A percentile compares a stretch with the other conserved stretches of the same genome.
These are phyloP conservation scores for Talaromyces sp. DNA, from an alignment of 2,329 filamentous ascomycete genomes.

Conservation along the genomic window DNA sequence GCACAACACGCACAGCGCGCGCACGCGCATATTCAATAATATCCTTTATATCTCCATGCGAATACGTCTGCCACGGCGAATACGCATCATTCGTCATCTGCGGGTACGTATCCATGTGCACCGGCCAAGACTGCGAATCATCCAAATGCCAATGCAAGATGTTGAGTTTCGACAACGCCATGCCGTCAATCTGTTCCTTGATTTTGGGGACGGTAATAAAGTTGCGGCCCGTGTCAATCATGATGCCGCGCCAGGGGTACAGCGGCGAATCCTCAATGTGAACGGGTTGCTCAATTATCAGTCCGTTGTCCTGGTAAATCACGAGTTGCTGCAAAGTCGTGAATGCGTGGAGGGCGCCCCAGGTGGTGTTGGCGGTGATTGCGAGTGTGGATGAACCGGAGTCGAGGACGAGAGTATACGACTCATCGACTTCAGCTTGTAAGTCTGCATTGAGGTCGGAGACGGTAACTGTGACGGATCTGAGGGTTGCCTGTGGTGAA, in stretches of 20 bases:
- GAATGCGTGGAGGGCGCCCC: slow-evolving; percentile 57
- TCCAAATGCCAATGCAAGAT: slow-evolving; percentile 59
- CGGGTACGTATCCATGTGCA: slow-evolving; percentile 51
- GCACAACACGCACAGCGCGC: slow-evolving; percentile 59
- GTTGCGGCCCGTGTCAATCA: slow-evolving; percentile 57
- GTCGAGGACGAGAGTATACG: slow-evolving; percentile 52
- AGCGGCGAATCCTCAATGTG: slow-evolving; percentile 52
- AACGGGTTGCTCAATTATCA: slow-evolving; percentile 56
- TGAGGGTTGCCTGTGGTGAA: slow-evolving; percentile 29
- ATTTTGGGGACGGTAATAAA: slow-evolving; percentile 54
- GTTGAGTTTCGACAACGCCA: slow-evolving; percentile 58
- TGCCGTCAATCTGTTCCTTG: slow-evolving; percentile 55
- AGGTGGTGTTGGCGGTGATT: slow-evolving; percentile 53
- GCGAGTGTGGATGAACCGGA: slow-evolving; percentile 42
- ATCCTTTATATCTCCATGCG: slow-evolving; percentile 43
- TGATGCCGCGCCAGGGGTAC: slow-evolving; percentile 56
- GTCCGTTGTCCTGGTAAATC: slow-evolving; percentile 42
- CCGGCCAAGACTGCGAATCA: slow-evolving; percentile 57
- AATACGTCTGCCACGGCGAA: slow-evolving; percentile 50
- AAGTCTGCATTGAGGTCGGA: slow-evolving; percentile 48
- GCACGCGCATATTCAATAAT: slow-evolving; percentile 53
- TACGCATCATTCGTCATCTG: slow-evolving; percentile 57
- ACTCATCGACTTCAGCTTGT: slow-evolving; percentile 58
- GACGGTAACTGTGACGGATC: slow-evolving; percentile 48
- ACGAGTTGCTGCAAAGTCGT: slow-evolving; percentile 59